Evolutionary conservation across 108 stramenopile species (phyloP), one percentile per base, ranked within the genome.

Genomic region (Aurantiochytrium sp.): DNA sequence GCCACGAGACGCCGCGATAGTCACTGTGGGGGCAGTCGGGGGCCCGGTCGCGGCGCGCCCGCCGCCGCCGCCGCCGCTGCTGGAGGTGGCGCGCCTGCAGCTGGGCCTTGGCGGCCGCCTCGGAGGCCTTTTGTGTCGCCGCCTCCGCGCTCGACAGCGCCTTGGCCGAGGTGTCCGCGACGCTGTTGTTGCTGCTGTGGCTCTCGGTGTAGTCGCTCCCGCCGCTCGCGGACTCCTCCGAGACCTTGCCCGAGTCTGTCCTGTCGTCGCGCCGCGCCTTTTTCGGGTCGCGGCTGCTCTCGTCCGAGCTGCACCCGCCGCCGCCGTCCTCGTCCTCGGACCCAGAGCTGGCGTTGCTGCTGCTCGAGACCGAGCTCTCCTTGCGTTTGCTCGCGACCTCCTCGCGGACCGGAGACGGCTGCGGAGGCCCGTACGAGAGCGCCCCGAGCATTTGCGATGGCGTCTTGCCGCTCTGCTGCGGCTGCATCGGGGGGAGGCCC

Each of bases 1-100:
- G 73, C 73, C 73, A 81, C 42, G 73, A 81, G 73, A 81, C 73
- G n/a, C 73, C 73, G 45, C 73, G 73, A 24, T 81, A 81, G 34
- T 65, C 73, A 12, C 45, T 81, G 45, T 48, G 73, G 36, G 39
- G 39, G 73, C 73, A 81, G 39, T 81, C 42, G 10, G 39, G 73
- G 21, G 39, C 42, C 12, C 73, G 42, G 73, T 41, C 24, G 42
- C 73, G 45, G 4, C 42, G 39, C 32, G 73, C 42, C 0, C 45
- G 73, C 12, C 45, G 73, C 12, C 45, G 73, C 42, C 45, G 36
- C 45, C 30, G 3, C 6, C 45, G 73, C 39, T 81, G 73, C 73
- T 81, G 73, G 0, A 48, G 39, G 12, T 81, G 73, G 42, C 45
- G 73, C 12, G 30, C 42, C 73, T 81, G 73, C 1, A 48, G 73